Conservation (phyloP, 2,329 filamentous ascomycete species). For the Botryosphaeria dothidea region DNA sequence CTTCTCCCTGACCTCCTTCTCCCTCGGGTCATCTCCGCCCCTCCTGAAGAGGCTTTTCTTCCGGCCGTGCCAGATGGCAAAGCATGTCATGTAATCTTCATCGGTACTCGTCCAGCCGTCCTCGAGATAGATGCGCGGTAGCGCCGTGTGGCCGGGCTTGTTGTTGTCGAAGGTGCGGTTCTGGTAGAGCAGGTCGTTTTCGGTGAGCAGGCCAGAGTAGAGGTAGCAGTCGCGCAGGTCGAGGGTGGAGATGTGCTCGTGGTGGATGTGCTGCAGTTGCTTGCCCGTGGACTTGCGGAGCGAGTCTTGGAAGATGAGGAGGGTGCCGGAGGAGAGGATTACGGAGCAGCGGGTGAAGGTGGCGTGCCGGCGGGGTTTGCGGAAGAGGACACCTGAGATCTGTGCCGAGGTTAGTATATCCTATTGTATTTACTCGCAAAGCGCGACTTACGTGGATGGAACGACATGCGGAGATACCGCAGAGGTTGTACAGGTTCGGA, state of each 20-base stretch:
- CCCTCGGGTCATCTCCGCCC: slow-evolving; percentile 32
- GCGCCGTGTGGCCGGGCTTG: slow-evolving; percentile 58
- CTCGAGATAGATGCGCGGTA: slow-evolving; percentile 61
- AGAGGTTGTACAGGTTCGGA: slow-evolving; percentile 67
- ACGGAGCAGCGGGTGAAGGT: slow-evolving; percentile 64
- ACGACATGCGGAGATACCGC: slow-evolving; percentile 63
- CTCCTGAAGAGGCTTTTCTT: slow-evolving; percentile 57
- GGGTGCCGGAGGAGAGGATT: slow-evolving; percentile 60
- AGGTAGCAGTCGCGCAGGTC: slow-evolving; percentile 66
- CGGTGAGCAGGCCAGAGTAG: slow-evolving; percentile 64
- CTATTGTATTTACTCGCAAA: too few species aligned
- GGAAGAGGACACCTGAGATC: slow-evolving; percentile 63
- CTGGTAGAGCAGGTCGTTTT: slow-evolving; percentile 61
- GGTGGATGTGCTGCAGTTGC: slow-evolving; percentile 61
- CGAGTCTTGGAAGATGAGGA: slow-evolving; percentile 64
- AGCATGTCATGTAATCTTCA: slow-evolving; percentile 66
- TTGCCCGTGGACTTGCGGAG: slow-evolving; percentile 57
- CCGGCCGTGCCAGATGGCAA: slow-evolving; percentile 66
- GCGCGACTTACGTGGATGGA: slow-evolving; percentile 47
- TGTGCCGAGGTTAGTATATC: neutral
- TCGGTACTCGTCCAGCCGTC: slow-evolving; percentile 64
- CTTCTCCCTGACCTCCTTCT: slow-evolving; percentile 1
- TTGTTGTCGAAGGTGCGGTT: slow-evolving; percentile 66
- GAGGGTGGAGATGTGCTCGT: slow-evolving; percentile 60
- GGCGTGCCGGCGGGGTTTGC: slow-evolving; percentile 63